These are phyloP conservation scores for Setaria viridis DNA, from an alignment of 202 grass and related monocot species.

Conservation along the genomic window DNA sequence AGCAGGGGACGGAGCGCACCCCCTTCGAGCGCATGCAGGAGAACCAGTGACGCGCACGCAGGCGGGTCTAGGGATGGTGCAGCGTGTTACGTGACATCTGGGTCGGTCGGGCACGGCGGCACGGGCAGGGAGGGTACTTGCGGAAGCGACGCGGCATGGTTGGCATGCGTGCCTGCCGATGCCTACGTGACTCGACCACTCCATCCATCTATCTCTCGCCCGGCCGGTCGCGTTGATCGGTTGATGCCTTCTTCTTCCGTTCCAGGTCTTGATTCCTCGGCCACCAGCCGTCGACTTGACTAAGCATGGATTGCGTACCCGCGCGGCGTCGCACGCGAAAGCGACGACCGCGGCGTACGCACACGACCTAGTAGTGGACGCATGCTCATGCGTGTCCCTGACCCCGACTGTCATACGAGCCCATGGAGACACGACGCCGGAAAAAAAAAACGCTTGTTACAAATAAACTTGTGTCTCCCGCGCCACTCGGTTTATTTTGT, in stretches of 20 bases:
- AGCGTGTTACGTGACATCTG: neutral
- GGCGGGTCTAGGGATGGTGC: neutral
- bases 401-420: neutral
- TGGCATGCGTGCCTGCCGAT: neutral
- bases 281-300: conserved; percentile 20
- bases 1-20: neutral
- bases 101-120: neutral
- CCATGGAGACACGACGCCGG: neutral
- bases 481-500: no score
- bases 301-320: neutral
- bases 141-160: neutral
- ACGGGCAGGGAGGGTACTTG: neutral
- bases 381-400: neutral
- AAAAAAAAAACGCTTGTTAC: neutral
- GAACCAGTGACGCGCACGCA: neutral
- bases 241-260: neutral
- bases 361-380: neutral
- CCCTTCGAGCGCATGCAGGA: neutral
- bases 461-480: neutral
- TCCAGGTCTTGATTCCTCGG: neutral
- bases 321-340: conserved; percentile 36
- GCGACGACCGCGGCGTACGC: neutral
- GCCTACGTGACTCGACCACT: neutral
- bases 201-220: neutral
- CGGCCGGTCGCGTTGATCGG: neutral